Evolutionary conservation across 208 protist species (phyloP).

Genomic region (Strigomonas galati): DNA sequence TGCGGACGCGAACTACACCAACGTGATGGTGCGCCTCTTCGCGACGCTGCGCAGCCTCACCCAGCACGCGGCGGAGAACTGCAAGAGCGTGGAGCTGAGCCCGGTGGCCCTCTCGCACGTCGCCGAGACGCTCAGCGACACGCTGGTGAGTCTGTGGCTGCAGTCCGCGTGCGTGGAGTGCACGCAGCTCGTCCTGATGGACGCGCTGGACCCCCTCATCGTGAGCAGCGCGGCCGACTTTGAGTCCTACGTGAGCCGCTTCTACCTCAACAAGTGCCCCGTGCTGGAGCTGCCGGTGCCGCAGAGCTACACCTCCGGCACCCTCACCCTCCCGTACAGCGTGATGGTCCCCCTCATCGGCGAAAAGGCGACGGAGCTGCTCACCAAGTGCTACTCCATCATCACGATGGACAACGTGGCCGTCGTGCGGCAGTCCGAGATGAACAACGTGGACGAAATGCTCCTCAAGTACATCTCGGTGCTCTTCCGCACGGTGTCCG

Average conservation of each 20-base stretch:
- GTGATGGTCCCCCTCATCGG: conserved; percentile 57
- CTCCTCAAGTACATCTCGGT: conserved; percentile 87
- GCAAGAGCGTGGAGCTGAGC: conserved; percentile 67
- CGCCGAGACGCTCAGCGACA: conserved; percentile 73
- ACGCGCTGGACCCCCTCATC: conserved; percentile 51
- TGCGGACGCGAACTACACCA: conserved; percentile 47
- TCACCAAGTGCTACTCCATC: conserved; percentile 72
- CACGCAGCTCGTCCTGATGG: conserved; percentile 61
- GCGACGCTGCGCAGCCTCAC: conserved; percentile 55
- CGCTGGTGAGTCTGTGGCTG: conserved; percentile 76
- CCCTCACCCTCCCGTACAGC: conserved; percentile 69
- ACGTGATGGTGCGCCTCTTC: conserved; percentile 59
- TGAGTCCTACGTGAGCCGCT: conserved; percentile 49
- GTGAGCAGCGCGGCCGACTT: conserved; percentile 49
- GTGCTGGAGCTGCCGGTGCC: conserved; percentile 66
- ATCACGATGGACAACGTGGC: conserved; percentile 52
- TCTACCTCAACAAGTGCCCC: conserved; percentile 60
- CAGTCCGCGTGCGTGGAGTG: conserved; percentile 68
- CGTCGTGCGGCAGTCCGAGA: conserved; percentile 74
- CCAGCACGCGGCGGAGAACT: conserved; percentile 51
- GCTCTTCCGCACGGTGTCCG: conserved; percentile 79
- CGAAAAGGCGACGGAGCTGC: conserved; percentile 56
- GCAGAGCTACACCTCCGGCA: conserved; percentile 31
- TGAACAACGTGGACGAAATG: conserved; percentile 92
- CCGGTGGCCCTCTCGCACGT: conserved; percentile 67